Percentiles rank a stretch among this genome's conserved stretches.
These are phyloP conservation scores for Paracorniculantispora psalliotae DNA, from an alignment of 2,329 filamentous ascomycete species.

Conservation along the genomic window DNA sequence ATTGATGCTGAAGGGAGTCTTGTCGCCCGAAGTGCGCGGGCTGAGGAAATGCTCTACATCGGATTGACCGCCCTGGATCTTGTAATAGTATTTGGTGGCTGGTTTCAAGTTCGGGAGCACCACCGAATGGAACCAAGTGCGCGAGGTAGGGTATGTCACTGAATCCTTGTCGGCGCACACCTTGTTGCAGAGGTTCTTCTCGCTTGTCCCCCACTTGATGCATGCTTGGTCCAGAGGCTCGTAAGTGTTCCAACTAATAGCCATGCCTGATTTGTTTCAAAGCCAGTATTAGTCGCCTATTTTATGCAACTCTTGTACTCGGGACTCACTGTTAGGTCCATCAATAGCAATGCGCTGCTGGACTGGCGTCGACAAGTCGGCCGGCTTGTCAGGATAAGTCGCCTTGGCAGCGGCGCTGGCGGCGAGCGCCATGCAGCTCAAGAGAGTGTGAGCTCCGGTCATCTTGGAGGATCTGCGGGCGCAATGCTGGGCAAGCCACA, in stretches of 20 bases:
- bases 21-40: conserved; percentile 41
- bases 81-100: conserved; percentile 56
- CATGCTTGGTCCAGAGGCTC: conserved; percentile 38
- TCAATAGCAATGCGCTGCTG: conserved; percentile 51
- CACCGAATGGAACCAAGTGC: conserved; percentile 48
- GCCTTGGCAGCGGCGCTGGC: neutral
- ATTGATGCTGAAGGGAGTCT: conserved; percentile 47
- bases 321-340: conserved; percentile 39
- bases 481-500: neutral
- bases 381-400: conserved; percentile 35
- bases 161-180: conserved; percentile 40
- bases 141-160: conserved; percentile 47
- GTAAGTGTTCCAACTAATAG: conserved; percentile 55
- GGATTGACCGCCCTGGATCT: conserved; percentile 52
- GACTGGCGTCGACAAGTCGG: conserved; percentile 46
- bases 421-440: neutral
- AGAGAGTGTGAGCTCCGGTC: neutral
- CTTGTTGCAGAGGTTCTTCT: conserved; percentile 29
- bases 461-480: neutral
- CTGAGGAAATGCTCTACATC: conserved; percentile 44
- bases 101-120: conserved; percentile 40
- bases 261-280: conserved; percentile 34
- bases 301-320: no score
- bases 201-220: conserved; percentile 46
- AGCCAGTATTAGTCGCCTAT: neutral